Evolutionary conservation across 148 eudicot species (phyloP).

Genomic region (Amaranthus palmeri): DNA sequence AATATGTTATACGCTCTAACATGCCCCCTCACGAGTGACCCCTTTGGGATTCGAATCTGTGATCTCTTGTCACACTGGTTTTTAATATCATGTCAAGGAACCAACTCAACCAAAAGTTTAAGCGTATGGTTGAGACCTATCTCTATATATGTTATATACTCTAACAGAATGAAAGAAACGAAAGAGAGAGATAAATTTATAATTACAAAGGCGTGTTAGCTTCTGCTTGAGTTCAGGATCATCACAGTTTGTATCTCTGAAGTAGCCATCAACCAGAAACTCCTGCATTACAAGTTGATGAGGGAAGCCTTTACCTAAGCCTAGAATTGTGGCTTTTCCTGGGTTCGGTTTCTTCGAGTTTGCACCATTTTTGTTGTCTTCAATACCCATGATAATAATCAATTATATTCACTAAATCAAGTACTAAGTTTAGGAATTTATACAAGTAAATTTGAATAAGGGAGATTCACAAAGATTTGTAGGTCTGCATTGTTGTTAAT

Average conservation of each 20-base stretch:
- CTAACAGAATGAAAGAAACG: neutral
- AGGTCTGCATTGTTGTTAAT: slow-evolving; percentile 25
- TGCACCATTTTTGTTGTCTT: slow-evolving; percentile 26
- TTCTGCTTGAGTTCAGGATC: slow-evolving; percentile 87
- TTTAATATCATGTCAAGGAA: no score
- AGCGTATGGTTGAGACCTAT: no score
- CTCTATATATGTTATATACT: no score
- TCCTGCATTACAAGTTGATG: slow-evolving; percentile 98
- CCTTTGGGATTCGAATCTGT: no score
- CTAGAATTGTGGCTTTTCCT: slow-evolving; percentile 71
- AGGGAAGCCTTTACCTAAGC: slow-evolving; percentile 94
- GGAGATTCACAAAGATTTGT: slow-evolving; percentile 13
- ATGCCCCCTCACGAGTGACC: no score
- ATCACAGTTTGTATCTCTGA: slow-evolving; percentile 84
- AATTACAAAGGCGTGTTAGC: slow-evolving; percentile 75
- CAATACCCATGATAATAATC: slow-evolving; percentile 24
- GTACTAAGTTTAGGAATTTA: neutral
- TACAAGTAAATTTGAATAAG: slow-evolving; percentile 20
- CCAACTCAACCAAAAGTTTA: no score
- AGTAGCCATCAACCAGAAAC: slow-evolving; percentile 87
- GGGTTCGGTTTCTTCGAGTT: slow-evolving; percentile 40
- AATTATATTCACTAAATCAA: slow-evolving; percentile 13
- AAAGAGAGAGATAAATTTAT: neutral
- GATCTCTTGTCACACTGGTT: no score
- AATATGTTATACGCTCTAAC: no score